Base-by-base conservation (phyloP, 345 rosid species). In the Salix exigua region DNA sequence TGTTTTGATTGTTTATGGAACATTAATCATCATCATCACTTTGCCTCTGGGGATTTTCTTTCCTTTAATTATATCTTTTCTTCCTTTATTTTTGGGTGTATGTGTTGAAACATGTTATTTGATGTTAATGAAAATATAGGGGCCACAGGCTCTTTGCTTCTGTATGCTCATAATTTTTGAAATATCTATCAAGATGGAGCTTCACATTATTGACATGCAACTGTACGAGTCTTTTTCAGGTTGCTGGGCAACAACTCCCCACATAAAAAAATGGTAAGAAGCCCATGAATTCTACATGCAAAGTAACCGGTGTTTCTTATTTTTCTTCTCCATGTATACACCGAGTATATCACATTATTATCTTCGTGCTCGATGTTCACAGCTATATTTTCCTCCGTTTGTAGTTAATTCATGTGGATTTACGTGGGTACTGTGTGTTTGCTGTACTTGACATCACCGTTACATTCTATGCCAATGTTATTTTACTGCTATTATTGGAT, bases 171-270 rank as follows among this genome's bases (percentile, higher is more conserved):
- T 42, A 40, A 46, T 50, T 19, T 40, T 18, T 46, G n/a, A 28
- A 75, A 38, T 53, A 46, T 70, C 23, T 51, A 23, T 61, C 33
- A 48, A 42, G 48, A 63, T 60, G 63, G 53, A 68, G 16, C 66
- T 26, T 42, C 33, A 71, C 53, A 46, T 61, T 12, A 42, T 23
- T 74, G n/a, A 46, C 61, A 42, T 19, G 18, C 4, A 10, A 71
- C 68, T 78, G 55, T 70, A 3, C 75, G 30, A 71, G 67, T 68
- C 73, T 44, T 25, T 78, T 82, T 80, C 85, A 91, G 97, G 82
- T 84, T 91, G 97, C 80, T 91, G 97, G 97, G 77, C 80, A 67
- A 30, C 62, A 48, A 88, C 91, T 19, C 87, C 92, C 7, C 91
- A 38, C 42, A 83, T 89, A 68, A 55, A 74, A 11, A 81, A 88